phyloP scores from a whole-genome alignment of 805 yeast species.

The Ogataea trehaloabstinens region DNA sequence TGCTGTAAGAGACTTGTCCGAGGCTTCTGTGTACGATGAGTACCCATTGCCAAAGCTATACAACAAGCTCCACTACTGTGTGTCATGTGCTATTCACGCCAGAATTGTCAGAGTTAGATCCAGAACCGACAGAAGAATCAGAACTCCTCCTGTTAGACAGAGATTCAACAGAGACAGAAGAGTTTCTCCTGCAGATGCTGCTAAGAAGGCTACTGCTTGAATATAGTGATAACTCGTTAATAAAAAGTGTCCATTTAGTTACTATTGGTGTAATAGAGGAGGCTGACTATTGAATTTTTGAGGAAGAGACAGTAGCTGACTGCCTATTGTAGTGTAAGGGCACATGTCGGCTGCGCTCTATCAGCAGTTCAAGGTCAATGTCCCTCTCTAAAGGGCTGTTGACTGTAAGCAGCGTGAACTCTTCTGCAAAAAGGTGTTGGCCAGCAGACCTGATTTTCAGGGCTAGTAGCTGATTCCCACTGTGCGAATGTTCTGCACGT shows the following conservation, averaged over 20 bases:
- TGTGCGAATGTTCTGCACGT: no score
- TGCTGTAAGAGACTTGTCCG: constrained; percentile 99
- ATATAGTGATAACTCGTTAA: constrained; percentile 2
- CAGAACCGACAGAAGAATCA: constrained; percentile 96
- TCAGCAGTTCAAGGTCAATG: no score
- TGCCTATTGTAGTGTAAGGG: no score
- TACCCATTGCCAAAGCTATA: constrained; percentile 99
- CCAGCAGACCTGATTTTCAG: no score
- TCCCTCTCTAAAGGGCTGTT: no score
- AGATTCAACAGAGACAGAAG: constrained; percentile 96
- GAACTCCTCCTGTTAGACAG: constrained; percentile 99
- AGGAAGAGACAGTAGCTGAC: no score
- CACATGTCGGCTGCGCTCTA: no score
- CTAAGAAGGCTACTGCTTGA: constrained; percentile 71
- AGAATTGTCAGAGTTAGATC: constrained; percentile 99
- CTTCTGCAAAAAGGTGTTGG: no score
- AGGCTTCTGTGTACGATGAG: constrained; percentile 98
- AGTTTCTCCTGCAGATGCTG: constrained; percentile 96
- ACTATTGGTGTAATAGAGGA: constrained; percentile 1
- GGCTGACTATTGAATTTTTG: constrained; percentile 4
- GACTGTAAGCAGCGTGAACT: no score
- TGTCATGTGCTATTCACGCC: constrained; percentile 99
- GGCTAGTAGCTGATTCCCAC: no score
- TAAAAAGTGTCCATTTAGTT: not conserved
- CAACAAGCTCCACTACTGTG: constrained; percentile 99